Base-by-base conservation (phyloP, 2,329 filamentous ascomycete species). In the Eutypa lata region DNA sequence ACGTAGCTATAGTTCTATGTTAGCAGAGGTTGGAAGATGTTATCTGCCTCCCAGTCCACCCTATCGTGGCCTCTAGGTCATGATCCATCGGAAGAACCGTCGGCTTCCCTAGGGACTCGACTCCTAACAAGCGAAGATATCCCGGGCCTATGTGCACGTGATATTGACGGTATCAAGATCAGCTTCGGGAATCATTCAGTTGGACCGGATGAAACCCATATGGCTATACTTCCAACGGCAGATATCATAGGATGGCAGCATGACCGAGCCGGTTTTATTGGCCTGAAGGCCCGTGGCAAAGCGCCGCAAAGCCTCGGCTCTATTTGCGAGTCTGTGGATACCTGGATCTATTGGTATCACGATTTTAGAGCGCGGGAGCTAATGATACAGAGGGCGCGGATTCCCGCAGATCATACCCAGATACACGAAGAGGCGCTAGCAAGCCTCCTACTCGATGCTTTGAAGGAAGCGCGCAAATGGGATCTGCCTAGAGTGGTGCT, bases 301-400 rank as follows among this genome's bases (percentile, higher is more conserved):
- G 21, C 42, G 18, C 54, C 57, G 16, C 31, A 51, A 22, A 44
- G 28, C 3, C 51, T 55, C 31, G 61, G 60, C 14, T 57, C 51
- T 16, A 52, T 57, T 38, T 60, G 57, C 40, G 54, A 58, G 1
- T 50, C 46, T 33, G 54, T 50, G 2, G 56, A 50, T 7, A 38
- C 51, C 10, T 62, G 57, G 60, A 6, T 61, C 31, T 63, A 57
- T 37, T 62, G 60, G 60, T 59, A 44, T 43, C 53, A 60, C n/a
- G 58, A 62, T 37, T 52, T 58, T 3, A 47, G 44, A 13, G 45
- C 49, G 22, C n/a, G 47, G 2, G 50, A 51, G 14, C 45, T 63
- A 5, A 52, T 28, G 7, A 48, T 62, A 22, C 60, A 60, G 46
- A 50, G 58, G 18, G 37, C 53, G 8, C 56, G 53, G 26, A 24